Percentiles rank a stretch among this genome's conserved stretches.
Conservation (phyloP, 1,284 basidiomycete genomes). For the Sutorius eximius region DNA sequence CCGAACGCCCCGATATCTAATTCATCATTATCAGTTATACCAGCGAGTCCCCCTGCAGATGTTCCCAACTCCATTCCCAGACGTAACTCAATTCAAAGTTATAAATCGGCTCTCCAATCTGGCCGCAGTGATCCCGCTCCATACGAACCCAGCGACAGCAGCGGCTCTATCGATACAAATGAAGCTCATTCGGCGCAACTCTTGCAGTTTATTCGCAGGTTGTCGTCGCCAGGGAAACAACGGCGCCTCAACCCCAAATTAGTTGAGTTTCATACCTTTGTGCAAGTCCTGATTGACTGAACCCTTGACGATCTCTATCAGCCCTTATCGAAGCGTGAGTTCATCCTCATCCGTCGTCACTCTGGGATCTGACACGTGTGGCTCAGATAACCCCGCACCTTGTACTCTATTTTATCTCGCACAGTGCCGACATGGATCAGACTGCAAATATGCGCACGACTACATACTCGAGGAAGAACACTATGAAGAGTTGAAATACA, state of each 20-base stretch:
- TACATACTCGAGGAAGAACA: slow-evolving; percentile 54
- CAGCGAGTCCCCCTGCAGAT: slow-evolving; percentile 16
- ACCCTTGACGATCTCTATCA: slow-evolving; percentile 25
- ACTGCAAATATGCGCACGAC: slow-evolving; percentile 60
- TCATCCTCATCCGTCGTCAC: slow-evolving; percentile 11
- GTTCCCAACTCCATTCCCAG: slow-evolving; percentile 9
- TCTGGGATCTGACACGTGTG: slow-evolving; percentile 10
- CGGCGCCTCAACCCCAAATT: slow-evolving; percentile 50
- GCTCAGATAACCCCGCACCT: slow-evolving; percentile 54
- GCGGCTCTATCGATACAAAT: slow-evolving; percentile 38
- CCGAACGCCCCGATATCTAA: slow-evolving; percentile 13
- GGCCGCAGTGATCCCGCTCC: slow-evolving; percentile 19
- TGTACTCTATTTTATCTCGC: slow-evolving; percentile 63
- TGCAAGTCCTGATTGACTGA: slow-evolving; percentile 18
- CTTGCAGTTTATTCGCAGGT: slow-evolving; percentile 27
- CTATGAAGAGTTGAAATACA: slow-evolving; percentile 47
- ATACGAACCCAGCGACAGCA: slow-evolving; percentile 33
- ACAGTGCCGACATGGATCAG: slow-evolving; percentile 50
- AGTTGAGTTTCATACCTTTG: slow-evolving; percentile 40
- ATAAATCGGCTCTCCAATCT: slow-evolving; percentile 32
- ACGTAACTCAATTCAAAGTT: slow-evolving; percentile 34
- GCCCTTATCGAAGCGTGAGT: slow-evolving; percentile 59
- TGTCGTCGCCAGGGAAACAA: slow-evolving; percentile 37
- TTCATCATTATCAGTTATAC: slow-evolving; percentile 15
- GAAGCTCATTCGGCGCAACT: slow-evolving; percentile 27